phyloP scores from a whole-genome alignment of 208 protist species.

The Angomonas deanei region DNA sequence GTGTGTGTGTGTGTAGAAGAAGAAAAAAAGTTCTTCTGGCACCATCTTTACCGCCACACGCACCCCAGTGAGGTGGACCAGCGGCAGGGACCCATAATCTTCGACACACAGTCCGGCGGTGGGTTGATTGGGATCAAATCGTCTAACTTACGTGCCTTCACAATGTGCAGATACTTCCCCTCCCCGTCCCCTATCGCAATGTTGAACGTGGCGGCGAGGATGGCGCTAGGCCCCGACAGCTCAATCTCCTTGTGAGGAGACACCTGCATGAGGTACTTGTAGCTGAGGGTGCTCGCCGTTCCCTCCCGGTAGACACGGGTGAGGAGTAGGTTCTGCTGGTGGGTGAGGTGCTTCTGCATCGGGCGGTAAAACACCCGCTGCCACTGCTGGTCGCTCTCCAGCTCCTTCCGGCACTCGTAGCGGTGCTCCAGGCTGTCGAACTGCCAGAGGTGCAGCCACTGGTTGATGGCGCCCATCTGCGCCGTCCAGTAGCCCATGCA shows the following conservation, averaged over 20 bases:
- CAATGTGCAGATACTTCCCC: slow-evolving; percentile 66
- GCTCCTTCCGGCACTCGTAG: slow-evolving; percentile 35
- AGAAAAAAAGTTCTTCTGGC: not conserved
- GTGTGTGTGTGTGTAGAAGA: too few species aligned
- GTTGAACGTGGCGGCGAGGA: slow-evolving; percentile 63
- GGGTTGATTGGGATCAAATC: slow-evolving; percentile 45
- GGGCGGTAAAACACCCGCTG: slow-evolving; percentile 30
- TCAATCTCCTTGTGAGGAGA: slow-evolving; percentile 47
- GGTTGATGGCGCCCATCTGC: slow-evolving; percentile 68
- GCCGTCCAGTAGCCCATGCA: slow-evolving; percentile 72
- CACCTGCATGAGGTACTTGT: slow-evolving; percentile 75
- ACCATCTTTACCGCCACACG: slow-evolving; percentile 46
- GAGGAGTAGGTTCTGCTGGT: slow-evolving; percentile 57
- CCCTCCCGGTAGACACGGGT: slow-evolving; percentile 52
- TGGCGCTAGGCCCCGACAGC: slow-evolving; percentile 42
- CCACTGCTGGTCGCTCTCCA: slow-evolving; percentile 67
- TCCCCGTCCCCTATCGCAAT: slow-evolving; percentile 47
- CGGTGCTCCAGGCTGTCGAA: slow-evolving; percentile 73
- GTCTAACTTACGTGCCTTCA: slow-evolving; percentile 66
- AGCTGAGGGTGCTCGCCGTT: slow-evolving; percentile 59
- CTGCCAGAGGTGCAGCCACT: slow-evolving; percentile 72
- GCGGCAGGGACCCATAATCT: slow-evolving; percentile 58
- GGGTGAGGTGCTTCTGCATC: slow-evolving; percentile 21
- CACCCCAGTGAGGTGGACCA: slow-evolving; percentile 60
- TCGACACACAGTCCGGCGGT: slow-evolving; percentile 31